phyloP scores from a whole-genome alignment of 2,329 filamentous ascomycete genomes.

The Trichophyton verrucosum region DNA sequence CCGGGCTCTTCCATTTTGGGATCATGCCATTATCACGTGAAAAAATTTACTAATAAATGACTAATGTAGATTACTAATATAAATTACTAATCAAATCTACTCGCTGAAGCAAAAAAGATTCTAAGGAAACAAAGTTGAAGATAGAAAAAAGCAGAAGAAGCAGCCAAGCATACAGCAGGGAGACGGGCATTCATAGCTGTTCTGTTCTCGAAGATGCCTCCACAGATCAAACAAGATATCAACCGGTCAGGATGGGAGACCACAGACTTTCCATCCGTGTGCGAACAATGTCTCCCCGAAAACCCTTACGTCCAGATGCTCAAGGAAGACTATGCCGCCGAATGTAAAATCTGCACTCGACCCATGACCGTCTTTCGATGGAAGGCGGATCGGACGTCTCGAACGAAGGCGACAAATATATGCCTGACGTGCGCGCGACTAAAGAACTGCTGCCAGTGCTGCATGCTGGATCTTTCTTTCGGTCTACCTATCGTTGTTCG shows the following conservation, averaged over 20 bases:
- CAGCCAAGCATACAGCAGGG: background rate
- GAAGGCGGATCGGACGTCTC: slow-evolving; percentile 82
- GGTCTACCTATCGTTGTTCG: slow-evolving; percentile 88
- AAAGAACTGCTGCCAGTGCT: slow-evolving; percentile 98
- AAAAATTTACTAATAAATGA: background rate
- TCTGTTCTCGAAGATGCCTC: slow-evolving; percentile 42
- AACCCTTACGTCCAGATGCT: slow-evolving; percentile 99
- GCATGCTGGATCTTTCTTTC: slow-evolving; percentile 95
- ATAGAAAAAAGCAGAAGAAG: background rate
- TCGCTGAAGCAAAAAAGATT: background rate
- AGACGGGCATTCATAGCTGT: background rate
- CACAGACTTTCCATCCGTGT: slow-evolving; percentile 40
- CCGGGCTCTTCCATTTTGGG: background rate
- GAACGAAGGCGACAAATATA: slow-evolving; percentile 87
- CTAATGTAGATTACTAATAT: background rate
- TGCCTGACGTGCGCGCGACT: slow-evolving; percentile 92
- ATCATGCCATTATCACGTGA: background rate
- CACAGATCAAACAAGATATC: slow-evolving; percentile 90
- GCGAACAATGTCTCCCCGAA: slow-evolving; percentile 85
- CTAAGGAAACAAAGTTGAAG: background rate
- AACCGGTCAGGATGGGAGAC: slow-evolving; percentile 95
- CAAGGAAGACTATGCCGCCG: slow-evolving; percentile 87
- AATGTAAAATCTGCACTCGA: slow-evolving; percentile 79
- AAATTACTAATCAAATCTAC: background rate
- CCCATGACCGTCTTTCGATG: slow-evolving; percentile 94